Base-by-base conservation (phyloP, 1,284 basidiomycete genomes). In the Trichosporon inkin region DNA sequence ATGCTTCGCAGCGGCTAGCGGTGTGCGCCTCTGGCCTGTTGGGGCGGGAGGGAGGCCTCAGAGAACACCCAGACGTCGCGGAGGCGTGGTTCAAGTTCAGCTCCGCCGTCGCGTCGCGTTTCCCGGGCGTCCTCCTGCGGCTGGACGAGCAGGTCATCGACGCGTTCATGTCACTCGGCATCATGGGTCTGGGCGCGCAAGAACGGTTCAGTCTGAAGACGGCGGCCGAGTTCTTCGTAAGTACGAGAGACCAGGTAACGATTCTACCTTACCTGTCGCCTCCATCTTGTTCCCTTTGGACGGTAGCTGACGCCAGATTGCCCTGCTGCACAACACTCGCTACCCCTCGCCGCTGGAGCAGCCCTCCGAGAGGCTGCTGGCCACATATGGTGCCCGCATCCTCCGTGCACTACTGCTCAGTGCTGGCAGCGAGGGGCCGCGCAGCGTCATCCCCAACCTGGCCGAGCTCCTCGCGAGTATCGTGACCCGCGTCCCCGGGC, bases 121-220 rank as follows among this genome's bases (percentile, higher is more conserved):
- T 91, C 71, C 84, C 88, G 14, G 75, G 80, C 0, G 80, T 85
- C 0, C 86, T 94, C 63, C 86, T 89, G 67, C 81, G 82, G 20
- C 78, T 92, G 7, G 86, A 88, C 0, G 80, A 80, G 0, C 85
- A 84, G 6, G 80, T 85, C 3, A 81, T 92, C 52, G 84, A 89
- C 69, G 84, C 85, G 0, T 79, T 92, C 61, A 83, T 93, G 74
- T 83, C 84, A 52, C 88, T 89, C 65, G 84, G 89, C 0, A 81
- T 88, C 53, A 81, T 82, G 44, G 85, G 88, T 3, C 78, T 94
- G 11, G 80, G 85, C 0, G 76, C 92, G 8, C 90, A 91, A 75
- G 91, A 94, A 70, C 84, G 91, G 39, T 94, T 93, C 75, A 91
- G 90, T 0, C 80, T 94, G 6, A 88, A 89, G 7, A 83, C 88